Percentiles rank a stretch among this genome's conserved stretches.
These are phyloP conservation scores for Mortierella polycephala DNA, from an alignment of 371 early-diverging fungal species.

Conservation along the genomic window DNA sequence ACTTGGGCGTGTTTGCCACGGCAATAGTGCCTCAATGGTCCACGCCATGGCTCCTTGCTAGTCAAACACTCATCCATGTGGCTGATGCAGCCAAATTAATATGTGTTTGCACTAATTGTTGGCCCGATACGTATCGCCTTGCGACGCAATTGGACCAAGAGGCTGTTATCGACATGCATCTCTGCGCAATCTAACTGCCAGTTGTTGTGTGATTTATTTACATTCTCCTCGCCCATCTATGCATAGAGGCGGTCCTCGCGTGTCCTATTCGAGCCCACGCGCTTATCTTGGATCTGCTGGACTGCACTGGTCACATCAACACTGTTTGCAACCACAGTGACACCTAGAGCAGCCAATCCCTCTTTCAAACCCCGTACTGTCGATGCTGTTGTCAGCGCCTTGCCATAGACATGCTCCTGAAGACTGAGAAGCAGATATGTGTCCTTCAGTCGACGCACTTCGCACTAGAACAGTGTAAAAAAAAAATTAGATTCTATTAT, in stretches of 20 bases:
- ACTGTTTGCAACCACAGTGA: slow-evolving; percentile 15
- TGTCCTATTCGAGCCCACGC: slow-evolving; percentile 42
- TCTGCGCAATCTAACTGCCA: not conserved
- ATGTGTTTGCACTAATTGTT: too few relatives aligned
- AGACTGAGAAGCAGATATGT: slow-evolving; percentile 45
- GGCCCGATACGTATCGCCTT: too few relatives aligned
- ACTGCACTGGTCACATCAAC: slow-evolving; percentile 26
- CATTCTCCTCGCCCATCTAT: not conserved
- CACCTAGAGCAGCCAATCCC: slow-evolving; percentile 29
- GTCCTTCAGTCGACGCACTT: slow-evolving; percentile 34
- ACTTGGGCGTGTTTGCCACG: too few relatives aligned
- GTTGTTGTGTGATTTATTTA: too few relatives aligned
- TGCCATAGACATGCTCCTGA: slow-evolving; percentile 51
- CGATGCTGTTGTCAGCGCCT: slow-evolving; percentile 43
- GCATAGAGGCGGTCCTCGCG: slow-evolving; percentile 47
- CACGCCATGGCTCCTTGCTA: too few relatives aligned
- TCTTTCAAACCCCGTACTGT: slow-evolving; percentile 48
- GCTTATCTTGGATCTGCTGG: slow-evolving; percentile 41
- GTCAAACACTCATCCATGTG: too few relatives aligned
- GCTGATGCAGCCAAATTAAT: too few relatives aligned
- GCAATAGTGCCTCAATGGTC: too few relatives aligned
- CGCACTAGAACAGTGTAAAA: slow-evolving; percentile 20
- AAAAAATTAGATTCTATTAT: not conserved
- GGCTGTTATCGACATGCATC: too few relatives aligned
- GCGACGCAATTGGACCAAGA: too few relatives aligned